Evolutionary conservation across 331 rosid genomes (phyloP).

Genomic region (Stylosanthes scabra): DNA sequence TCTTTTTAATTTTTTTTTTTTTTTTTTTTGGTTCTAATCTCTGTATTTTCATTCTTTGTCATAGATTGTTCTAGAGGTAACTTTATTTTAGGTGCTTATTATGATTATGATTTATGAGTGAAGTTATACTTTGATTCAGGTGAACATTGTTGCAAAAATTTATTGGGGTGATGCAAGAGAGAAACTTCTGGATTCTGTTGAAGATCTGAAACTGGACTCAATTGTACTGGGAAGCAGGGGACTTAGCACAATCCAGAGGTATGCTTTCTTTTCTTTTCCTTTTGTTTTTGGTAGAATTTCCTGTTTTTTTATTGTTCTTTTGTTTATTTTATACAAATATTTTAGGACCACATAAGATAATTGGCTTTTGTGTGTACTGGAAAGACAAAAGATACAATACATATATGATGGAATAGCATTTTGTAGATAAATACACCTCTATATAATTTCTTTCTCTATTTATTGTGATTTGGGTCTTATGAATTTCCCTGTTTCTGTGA

Average conservation of each 20-base stretch:
- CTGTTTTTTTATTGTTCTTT: not conserved
- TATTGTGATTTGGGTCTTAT: not conserved
- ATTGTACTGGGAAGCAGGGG: constrained; percentile 97
- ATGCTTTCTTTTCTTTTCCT: not conserved
- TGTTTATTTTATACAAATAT: not conserved
- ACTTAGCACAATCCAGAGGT: constrained; percentile 74
- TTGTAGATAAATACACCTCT: no score
- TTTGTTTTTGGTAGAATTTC: no score
- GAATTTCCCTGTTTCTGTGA: no score
- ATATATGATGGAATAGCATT: not conserved
- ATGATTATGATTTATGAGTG: no score
- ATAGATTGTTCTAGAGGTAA: not conserved
- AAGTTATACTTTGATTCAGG: constrained; percentile 43
- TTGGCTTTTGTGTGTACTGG: not conserved
- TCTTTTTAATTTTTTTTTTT: not conserved
- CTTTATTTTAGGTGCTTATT: no score
- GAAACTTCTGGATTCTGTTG: constrained; percentile 75
- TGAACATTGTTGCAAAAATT: constrained; percentile 61
- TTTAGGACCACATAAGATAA: not conserved
- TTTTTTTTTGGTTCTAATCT: not conserved
- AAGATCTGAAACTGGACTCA: constrained; percentile 82
- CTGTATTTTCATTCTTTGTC: not conserved
- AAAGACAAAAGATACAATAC: not conserved
- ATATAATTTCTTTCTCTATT: not conserved
- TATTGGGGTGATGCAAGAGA: constrained; percentile 98